phyloP scores from a whole-genome alignment of 2,329 filamentous ascomycete species.

The Colletotrichum sp. region DNA sequence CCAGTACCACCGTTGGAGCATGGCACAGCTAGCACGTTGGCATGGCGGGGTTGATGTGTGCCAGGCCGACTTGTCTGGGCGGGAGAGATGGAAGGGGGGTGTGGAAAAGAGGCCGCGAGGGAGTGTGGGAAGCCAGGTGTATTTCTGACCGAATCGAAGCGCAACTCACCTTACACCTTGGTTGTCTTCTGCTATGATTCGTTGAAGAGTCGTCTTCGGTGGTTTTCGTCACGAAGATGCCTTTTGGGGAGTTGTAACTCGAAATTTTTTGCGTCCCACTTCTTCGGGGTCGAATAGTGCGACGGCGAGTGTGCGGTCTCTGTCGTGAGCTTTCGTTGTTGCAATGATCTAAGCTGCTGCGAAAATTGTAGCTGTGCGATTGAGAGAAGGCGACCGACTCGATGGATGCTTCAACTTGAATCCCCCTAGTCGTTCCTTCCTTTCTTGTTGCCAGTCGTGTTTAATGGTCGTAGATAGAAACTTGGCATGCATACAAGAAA shows the following conservation, averaged over 20 bases:
- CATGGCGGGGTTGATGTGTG: slow-evolving; percentile 40
- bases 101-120: slow-evolving; percentile 26
- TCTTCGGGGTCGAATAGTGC: neutral
- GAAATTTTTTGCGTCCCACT: neutral
- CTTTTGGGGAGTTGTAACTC: neutral
- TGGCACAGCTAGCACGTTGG: slow-evolving; percentile 39
- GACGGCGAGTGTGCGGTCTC: neutral
- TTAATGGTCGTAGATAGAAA: slow-evolving; percentile 24
- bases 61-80: slow-evolving; percentile 23
- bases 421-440: slow-evolving; percentile 25
- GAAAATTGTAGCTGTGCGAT: neutral
- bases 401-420: slow-evolving; percentile 12
- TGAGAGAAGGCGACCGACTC: neutral
- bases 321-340: neutral
- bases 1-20: slow-evolving; percentile 36
- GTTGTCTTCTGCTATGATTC: slow-evolving; percentile 19
- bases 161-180: slow-evolving; percentile 18
- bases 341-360: neutral
- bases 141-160: neutral
- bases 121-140: neutral
- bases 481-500: slow-evolving; percentile 44
- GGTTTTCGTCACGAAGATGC: neutral
- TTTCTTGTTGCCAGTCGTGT: slow-evolving; percentile 21
- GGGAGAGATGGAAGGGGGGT: slow-evolving; percentile 29
- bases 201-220: neutral